Percentiles rank a stretch among this genome's conserved stretches.
phyloP scores from a whole-genome alignment of 176 grass and related monocot species.

The Triticum aestivum region DNA sequence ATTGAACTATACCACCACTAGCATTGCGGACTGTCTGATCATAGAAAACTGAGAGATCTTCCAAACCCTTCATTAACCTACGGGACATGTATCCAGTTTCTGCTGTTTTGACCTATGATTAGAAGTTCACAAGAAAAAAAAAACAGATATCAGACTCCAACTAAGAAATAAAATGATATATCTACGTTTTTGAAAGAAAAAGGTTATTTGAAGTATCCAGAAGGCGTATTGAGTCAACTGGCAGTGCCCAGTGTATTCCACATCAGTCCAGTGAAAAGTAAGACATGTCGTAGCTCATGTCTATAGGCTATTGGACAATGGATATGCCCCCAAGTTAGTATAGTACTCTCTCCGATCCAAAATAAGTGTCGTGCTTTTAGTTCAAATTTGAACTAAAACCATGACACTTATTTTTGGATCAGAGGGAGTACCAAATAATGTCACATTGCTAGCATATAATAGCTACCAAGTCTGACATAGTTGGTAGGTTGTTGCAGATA shows the following conservation, averaged over 20 bases:
- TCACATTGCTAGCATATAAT: neutral
- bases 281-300: neutral
- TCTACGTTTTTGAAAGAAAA: neutral
- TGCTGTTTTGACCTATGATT: constrained; percentile 91
- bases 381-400: too few species aligned
- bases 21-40: constrained; percentile 92
- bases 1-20: constrained; percentile 89
- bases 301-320: neutral
- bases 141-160: constrained; percentile 17
- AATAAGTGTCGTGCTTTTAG: too few species aligned
- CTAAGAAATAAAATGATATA: constrained; percentile 17
- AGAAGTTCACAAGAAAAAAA: constrained; percentile 29
- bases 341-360: too few species aligned
- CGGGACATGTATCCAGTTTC: constrained; percentile 99
- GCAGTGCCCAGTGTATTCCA: neutral
- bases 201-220: constrained; percentile 2
- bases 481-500: neutral
- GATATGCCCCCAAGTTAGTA: neutral
- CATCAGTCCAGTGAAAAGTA: neutral
- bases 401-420: too few species aligned
- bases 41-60: constrained; percentile 94
- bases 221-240: neutral
- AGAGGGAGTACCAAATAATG: neutral
- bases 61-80: constrained; percentile 94
- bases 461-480: neutral